Base-by-base conservation (phyloP, 768 basidiomycete species). In the Trametes sanguinea region DNA sequence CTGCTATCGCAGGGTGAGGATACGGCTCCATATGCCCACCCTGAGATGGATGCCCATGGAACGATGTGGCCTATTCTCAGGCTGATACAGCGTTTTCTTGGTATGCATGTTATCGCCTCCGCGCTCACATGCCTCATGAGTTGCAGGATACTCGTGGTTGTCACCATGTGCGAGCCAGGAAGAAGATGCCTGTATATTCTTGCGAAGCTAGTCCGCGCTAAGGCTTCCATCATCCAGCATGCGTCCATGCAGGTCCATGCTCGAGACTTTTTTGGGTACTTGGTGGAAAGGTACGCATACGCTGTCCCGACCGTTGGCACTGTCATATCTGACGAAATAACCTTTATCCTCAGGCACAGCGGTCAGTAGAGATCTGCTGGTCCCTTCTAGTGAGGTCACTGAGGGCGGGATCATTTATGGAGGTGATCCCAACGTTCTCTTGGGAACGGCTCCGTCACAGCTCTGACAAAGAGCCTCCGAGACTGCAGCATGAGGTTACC, bases 321-420 rank as follows among this genome's bases (percentile, higher is more conserved):
- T 11, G 48, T 32, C 48, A 50, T 50, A 2, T 13, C 16, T 32
- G 48, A 32, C 30, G 30, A 50, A 33, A 10, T 50, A 33, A 50
- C 48, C 48, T 50, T 50, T 50, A 50, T 8, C 48, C 48, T 22
- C 48, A 50, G 48, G 48, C 48, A 50, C 48, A 11, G 30, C 48
- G 8, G 17, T 32, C 48, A 27, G 13, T 13, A 22, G 14, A 22
- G 29, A 10, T 50, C 29, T 50, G 48, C 17, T 50, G 32, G 48
- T 32, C 22, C 22, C 22, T 22, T 22, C 22, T 22, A 22, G 10
- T 22, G 22, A 8, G 17, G n/a, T 27, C 17, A 50, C 11, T 14
- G 5, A 32, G 5, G 30, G 30, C 13, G 48, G 14, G 32, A 14
- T 14, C 42, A 43, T n/a, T 14, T 14, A 8, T 13, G 14, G n/a